Percentiles rank a stretch among this genome's conserved stretches.
These are phyloP conservation scores for Enterocytospora artemiae DNA, from an alignment of 371 early-diverging fungal genomes.

Conservation along the genomic window DNA sequence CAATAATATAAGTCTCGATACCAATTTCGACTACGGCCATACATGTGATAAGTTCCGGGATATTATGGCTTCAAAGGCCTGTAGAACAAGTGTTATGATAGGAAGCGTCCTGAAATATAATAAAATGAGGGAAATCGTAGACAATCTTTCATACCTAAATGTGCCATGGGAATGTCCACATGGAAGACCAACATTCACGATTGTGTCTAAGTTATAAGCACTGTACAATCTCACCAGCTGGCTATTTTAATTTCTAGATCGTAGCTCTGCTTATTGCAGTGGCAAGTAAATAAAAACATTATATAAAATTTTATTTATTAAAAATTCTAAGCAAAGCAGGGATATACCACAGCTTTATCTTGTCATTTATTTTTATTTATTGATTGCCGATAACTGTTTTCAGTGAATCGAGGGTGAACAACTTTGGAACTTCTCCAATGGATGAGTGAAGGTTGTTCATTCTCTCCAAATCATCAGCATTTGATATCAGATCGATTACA, in stretches of 20 bases:
- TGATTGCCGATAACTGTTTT: neutral
- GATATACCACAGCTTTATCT: neutral
- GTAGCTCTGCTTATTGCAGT: neutral
- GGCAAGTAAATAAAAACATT: neutral
- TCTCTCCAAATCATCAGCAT: slow-evolving; percentile 1
- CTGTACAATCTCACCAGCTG: neutral
- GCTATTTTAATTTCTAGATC: neutral
- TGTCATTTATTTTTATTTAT: neutral
- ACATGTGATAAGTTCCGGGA: slow-evolving; percentile 17
- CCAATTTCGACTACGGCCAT: too few relatives aligned
- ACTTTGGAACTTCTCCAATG: neutral
- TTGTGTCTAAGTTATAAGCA: slow-evolving; percentile 40
- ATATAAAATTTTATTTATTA: neutral
- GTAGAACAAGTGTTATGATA: slow-evolving; percentile 64
- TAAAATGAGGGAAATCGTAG: slow-evolving; percentile 54
- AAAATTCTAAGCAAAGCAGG: neutral
- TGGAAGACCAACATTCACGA: slow-evolving; percentile 72
- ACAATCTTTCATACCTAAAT: slow-evolving; percentile 40
- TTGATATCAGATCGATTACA: slow-evolving; percentile 79
- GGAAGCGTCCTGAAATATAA: slow-evolving; percentile 43
- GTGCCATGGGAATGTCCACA: slow-evolving; percentile 79
- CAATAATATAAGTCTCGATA: slow-evolving; percentile 41
- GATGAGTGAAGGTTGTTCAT: slow-evolving; percentile 3
- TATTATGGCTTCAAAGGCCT: slow-evolving; percentile 63
- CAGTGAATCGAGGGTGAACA: slow-evolving; percentile 6